phyloP scores from a whole-genome alignment of 257 asterid genomes.

The Solanum lycopersicoides region DNA sequence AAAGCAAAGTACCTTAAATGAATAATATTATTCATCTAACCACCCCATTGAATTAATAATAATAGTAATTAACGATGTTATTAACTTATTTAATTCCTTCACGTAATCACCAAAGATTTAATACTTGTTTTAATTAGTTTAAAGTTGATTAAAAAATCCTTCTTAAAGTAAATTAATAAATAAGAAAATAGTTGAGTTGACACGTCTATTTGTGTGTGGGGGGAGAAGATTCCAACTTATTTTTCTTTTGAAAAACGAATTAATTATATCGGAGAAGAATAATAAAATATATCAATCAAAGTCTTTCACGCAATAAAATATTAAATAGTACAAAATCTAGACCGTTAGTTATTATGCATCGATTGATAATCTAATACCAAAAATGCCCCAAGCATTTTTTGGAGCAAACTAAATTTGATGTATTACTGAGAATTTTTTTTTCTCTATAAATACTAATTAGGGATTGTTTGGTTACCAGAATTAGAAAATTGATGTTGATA shows the following conservation, averaged over 20 bases:
- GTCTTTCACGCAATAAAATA: background rate
- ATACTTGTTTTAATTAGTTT: background rate
- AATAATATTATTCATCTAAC: background rate
- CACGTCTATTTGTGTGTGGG: background rate
- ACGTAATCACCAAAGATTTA: background rate
- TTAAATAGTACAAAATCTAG: too few species aligned
- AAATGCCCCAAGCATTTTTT: too few species aligned
- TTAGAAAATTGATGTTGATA: background rate
- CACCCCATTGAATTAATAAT: background rate
- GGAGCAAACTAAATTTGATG: background rate
- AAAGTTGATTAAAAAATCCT: background rate
- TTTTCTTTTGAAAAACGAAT: too few species aligned
- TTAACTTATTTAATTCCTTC: background rate
- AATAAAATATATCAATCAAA: background rate
- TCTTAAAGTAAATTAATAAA: background rate
- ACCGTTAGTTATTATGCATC: too few species aligned
- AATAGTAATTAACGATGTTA: background rate
- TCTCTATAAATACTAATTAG: background rate
- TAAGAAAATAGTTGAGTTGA: background rate
- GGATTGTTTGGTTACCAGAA: background rate
- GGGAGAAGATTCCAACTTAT: too few species aligned
- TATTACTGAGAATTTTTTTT: too few species aligned
- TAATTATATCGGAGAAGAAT: too few species aligned
- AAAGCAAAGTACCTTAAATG: background rate
- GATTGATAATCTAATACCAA: too few species aligned